phyloP scores from a whole-genome alignment of 1,139 yeast genomes.

The Kodamaea arcana region DNA sequence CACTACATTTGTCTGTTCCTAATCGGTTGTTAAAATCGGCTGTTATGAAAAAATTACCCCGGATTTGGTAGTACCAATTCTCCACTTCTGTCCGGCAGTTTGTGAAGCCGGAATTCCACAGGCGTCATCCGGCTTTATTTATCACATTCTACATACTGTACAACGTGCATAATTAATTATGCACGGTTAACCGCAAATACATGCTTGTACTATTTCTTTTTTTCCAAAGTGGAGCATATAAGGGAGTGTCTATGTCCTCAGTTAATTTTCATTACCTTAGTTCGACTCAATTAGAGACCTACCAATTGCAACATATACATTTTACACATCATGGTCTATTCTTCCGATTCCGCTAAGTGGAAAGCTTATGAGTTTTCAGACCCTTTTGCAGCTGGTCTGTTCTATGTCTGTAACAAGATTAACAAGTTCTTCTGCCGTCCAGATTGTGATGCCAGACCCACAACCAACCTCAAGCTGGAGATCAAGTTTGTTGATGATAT shows the following conservation, averaged over 20 bases:
- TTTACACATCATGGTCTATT: conserved; percentile 36
- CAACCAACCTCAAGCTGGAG: conserved; percentile 40
- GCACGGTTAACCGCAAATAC: not conserved
- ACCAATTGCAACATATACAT: not conserved
- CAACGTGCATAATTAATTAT: not conserved
- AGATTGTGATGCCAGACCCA: conserved; percentile 56
- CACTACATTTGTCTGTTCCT: too few relatives aligned
- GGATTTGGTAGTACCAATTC: too few relatives aligned
- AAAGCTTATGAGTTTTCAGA: conserved; percentile 64
- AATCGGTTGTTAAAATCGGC: too few relatives aligned
- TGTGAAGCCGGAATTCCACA: too few relatives aligned
- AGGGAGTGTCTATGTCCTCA: too few relatives aligned
- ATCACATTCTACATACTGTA: not conserved
- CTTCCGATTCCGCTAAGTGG: conserved; percentile 50
- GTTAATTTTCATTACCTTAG: too few relatives aligned
- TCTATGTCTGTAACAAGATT: conserved; percentile 47
- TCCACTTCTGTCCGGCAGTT: too few relatives aligned
- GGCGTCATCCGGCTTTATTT: not conserved
- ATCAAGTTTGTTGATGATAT: conserved; percentile 40
- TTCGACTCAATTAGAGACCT: not conserved
- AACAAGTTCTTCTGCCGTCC: conserved; percentile 56
- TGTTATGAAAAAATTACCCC: too few relatives aligned
- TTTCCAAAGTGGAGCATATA: not conserved
- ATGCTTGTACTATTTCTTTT: not conserved
- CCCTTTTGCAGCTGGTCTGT: conserved; percentile 60